These are phyloP conservation scores for Clonostachys byssicola DNA, from an alignment of 2,329 filamentous ascomycete genomes.

Conservation along the genomic window DNA sequence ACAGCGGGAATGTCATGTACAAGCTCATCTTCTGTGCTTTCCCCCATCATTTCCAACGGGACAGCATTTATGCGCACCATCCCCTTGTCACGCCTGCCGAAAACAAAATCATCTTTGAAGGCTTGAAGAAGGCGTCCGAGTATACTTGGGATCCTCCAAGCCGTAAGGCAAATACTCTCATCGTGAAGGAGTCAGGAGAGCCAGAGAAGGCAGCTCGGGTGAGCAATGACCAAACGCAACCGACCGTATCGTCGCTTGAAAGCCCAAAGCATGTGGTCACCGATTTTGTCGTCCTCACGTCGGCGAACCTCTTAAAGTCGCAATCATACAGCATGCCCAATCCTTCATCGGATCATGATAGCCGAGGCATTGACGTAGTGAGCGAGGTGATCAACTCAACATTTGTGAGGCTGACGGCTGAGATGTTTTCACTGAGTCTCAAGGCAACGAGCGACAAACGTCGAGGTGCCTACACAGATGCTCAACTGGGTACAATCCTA, in stretches of 20 bases:
- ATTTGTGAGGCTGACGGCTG: conserved; percentile 60
- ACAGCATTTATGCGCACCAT: conserved; percentile 80
- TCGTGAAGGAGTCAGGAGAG: conserved; percentile 50
- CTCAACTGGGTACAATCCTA: conserved; percentile 58
- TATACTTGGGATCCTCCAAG: conserved; percentile 67
- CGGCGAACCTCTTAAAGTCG: conserved; percentile 54
- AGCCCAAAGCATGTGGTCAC: conserved; percentile 66
- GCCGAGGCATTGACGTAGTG: conserved; percentile 65
- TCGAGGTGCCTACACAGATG: conserved; percentile 50
- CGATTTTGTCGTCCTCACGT: conserved; percentile 56
- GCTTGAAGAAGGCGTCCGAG: conserved; percentile 60
- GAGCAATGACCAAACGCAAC: conserved; percentile 40
- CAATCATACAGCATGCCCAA: background rate
- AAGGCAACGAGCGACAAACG: conserved; percentile 54
- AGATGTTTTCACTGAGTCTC: conserved; percentile 61
- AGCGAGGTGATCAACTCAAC: conserved; percentile 66
- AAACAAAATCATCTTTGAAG: conserved; percentile 66
- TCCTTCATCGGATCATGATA: conserved; percentile 33
- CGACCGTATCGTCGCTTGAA: conserved; percentile 52
- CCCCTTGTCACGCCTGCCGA: conserved; percentile 68
- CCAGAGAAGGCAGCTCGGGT: conserved; percentile 42
- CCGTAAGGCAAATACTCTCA: conserved; percentile 30
- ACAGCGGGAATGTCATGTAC: conserved; percentile 81
- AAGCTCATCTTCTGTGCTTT: conserved; percentile 79
- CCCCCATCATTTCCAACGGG: conserved; percentile 71